Evolutionary conservation across 1,139 yeast species (phyloP), one percentile per base, ranked within the genome.

Genomic region (Ashbya aceris): DNA sequence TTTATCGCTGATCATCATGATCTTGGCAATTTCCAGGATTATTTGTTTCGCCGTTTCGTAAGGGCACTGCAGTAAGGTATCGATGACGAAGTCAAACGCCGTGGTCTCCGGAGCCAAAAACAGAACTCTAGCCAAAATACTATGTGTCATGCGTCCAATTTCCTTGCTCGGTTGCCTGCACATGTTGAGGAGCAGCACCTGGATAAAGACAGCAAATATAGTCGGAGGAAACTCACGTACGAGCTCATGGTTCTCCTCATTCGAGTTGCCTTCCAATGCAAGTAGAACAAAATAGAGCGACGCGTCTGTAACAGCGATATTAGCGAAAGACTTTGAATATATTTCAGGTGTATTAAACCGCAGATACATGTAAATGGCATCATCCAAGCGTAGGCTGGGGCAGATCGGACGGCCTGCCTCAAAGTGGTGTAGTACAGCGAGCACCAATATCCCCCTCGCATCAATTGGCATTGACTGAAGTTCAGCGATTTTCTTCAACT

Each of bases 11-110:
- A 17, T 6, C 50, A 76, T 63, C 46, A 85, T 67, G 49, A 79
- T 83, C 57, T 83, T 86, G 52, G 85, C 69, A 26, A 84, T 74
- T 2, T 80, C 76, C 11, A 84, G 70, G 39, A 80, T 65, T 2
- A 77, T 76, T 26, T 78, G 70, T 50, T 78, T 77, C 17, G 76
- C 73, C 36, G 70, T 69, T 34, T 71, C 75, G 57, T 70, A 79
- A 1, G 95, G 94, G 55, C 94, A 84, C 44, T 74, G 69, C 30
- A 68, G 65, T 45, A 89, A 67, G 0, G 91, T 73, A 56, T 84
- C 91, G 33, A 70, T 56, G 14, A 85, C 66, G 54, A 82, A 84
- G 4, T 67, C 69, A 60, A 76, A 83, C 1, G 83, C 66, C 10
- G 70, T 65, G 2, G 66, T 65, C 46, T 82, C 85, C 0, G 79